Base-by-base conservation (phyloP, 1,284 basidiomycete genomes). In the Heterobasidion irregulare region DNA sequence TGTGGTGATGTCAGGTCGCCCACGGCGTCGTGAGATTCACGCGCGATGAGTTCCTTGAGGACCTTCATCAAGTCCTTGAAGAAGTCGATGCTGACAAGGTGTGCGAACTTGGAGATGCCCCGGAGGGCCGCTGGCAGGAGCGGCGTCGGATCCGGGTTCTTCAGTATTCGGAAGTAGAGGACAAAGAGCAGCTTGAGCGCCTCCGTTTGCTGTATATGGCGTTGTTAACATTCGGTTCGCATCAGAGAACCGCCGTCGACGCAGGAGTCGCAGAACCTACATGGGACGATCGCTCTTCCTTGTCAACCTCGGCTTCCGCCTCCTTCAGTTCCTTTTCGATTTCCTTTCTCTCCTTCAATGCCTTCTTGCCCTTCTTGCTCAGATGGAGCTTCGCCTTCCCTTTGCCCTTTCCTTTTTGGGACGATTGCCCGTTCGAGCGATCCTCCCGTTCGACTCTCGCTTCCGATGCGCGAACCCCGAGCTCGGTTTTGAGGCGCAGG, bases 1-100 rank as follows among this genome's bases (percentile, higher is more conserved):
- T 54, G 53, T 53, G 56, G 43, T 19, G 35, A 33, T 48, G 53
- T 41, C 8, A 64, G 50, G 62, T 66, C 70, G 38, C 71, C 73
- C 51, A 75, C 72, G 36, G 63, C 62, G 47, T 47, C 59, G 48
- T 53, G 65, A 59, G 60, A 62, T 53, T 78, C 77, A 58, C 79
- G 77, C 54, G 73, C 66, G 61, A 97, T 84, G 55, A 94, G 83
- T 56, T 79, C 78, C 68, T 92, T 91, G 36, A 99, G 76, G 1
- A 97, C 94, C 53, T 83, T 78, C 71, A 99, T 79, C 49, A 99
- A 75, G 72, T 99, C 97, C 62, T 89, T 87, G 83, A 99, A 99
- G 73, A 99, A 99, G 69, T 99, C 97, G 63, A 99, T 83, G 71
- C 98, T 99, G 70, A 99, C 94, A 56, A 98, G 81, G 69, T 99